Conservation (phyloP, 768 basidiomycete species). For the Agaricus subrufescens region DNA sequence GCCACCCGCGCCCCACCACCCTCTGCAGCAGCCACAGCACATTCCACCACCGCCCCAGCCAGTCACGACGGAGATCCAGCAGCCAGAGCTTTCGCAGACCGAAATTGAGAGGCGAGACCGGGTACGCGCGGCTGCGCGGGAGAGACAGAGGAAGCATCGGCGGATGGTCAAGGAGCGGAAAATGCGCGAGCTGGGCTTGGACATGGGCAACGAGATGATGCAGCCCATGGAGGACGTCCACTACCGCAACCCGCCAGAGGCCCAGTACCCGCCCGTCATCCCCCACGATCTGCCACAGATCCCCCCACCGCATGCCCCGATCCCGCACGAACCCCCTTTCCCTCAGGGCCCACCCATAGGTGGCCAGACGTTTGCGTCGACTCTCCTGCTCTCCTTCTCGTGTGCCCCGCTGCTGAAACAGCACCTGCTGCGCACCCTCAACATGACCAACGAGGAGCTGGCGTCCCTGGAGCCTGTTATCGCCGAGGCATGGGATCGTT, state of each 20-base stretch:
- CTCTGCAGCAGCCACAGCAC: constrained; percentile 8
- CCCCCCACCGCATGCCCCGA: constrained; percentile 30
- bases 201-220: constrained; percentile 74
- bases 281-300: constrained; percentile 34
- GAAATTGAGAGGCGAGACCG: constrained; percentile 65
- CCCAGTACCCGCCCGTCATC: constrained; percentile 39
- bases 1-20: constrained; percentile 16
- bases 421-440: constrained; percentile 65
- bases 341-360: constrained; percentile 52
- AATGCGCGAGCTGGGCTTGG: constrained; percentile 76
- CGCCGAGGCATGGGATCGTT: constrained; percentile 82
- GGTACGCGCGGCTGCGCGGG: constrained; percentile 71
- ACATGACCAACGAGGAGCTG: constrained; percentile 77
- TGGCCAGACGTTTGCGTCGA: constrained; percentile 79
- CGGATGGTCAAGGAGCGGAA: constrained; percentile 74
- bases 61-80: constrained; percentile 9
- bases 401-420: constrained; percentile 71
- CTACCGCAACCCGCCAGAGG: constrained; percentile 50
- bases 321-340: constrained; percentile 54
- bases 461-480: constrained; percentile 75
- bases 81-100: constrained; percentile 47
- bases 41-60: constrained; percentile 9
- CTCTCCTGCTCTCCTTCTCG: constrained; percentile 70
- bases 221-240: constrained; percentile 63
- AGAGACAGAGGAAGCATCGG: constrained; percentile 81